phyloP scores from a whole-genome alignment of 305 asterid species.

The Andrographis paniculata region DNA sequence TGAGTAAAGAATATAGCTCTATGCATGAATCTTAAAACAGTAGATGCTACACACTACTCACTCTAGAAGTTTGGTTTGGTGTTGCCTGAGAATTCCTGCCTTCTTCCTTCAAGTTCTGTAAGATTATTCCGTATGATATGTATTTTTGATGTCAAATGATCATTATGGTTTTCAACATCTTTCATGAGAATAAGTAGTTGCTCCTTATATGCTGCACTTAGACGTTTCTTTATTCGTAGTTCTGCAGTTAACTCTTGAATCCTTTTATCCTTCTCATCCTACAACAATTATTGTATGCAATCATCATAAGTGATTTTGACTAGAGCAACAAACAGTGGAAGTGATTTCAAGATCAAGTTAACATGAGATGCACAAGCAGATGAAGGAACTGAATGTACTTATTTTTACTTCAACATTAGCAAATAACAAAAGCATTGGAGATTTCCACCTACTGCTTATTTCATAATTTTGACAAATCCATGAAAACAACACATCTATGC shows the following conservation, averaged over 20 bases:
- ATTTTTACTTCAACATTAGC: constrained; percentile 5
- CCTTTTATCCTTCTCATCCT: constrained; percentile 75
- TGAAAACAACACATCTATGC: too few relatives aligned
- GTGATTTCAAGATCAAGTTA: constrained; percentile 1
- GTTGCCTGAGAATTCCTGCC: constrained; percentile 28
- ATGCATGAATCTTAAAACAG: constrained; percentile 12
- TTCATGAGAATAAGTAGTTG: constrained; percentile 55
- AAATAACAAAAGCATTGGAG: constrained; percentile 5
- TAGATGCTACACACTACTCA: constrained; percentile 19
- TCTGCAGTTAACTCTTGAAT: constrained; percentile 71
- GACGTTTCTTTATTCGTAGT: constrained; percentile 55
- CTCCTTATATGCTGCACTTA: constrained; percentile 59
- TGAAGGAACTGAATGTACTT: background rate
- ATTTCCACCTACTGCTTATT: too few relatives aligned
- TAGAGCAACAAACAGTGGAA: constrained; percentile 3
- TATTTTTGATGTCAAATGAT: constrained; percentile 49
- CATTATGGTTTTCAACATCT: constrained; percentile 62
- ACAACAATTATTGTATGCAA: constrained; percentile 18
- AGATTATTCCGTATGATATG: constrained; percentile 41
- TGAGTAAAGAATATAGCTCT: constrained; percentile 6
- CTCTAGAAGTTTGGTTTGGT: constrained; percentile 25
- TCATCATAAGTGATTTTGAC: constrained; percentile 11
- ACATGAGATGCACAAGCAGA: constrained; percentile 12
- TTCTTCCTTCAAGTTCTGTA: constrained; percentile 45
- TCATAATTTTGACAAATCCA: too few relatives aligned